These are phyloP conservation scores for Protostelium mycophagum DNA, from an alignment of 78 protist genomes.

Conservation along the genomic window DNA sequence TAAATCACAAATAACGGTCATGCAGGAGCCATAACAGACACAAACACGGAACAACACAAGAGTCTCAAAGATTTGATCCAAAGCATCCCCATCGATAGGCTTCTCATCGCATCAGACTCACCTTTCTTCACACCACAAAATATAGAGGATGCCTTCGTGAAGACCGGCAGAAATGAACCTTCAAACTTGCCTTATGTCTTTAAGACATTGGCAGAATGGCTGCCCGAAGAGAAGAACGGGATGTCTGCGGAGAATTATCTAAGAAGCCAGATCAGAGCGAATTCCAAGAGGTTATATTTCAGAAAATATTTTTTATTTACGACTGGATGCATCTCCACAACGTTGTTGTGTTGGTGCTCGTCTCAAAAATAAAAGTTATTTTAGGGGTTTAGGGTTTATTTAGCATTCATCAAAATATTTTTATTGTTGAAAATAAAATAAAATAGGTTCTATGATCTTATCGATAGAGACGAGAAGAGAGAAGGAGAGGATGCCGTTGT, in stretches of 20 bases:
- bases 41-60: background rate
- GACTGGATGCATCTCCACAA: too few relatives aligned
- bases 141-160: background rate
- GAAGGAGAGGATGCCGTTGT: background rate
- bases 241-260: background rate
- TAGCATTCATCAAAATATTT: too few relatives aligned
- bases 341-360: too few relatives aligned
- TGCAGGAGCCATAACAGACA: background rate
- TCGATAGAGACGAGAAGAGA: background rate
- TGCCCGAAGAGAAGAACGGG: background rate
- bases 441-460: background rate
- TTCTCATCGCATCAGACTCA: background rate
- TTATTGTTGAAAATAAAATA: background rate
- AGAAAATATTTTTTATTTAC: too few relatives aligned
- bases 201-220: background rate
- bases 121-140: background rate
- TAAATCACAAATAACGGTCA: too few relatives aligned
- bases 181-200: background rate
- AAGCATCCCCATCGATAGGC: background rate
- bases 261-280: background rate
- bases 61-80: background rate
- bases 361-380: too few relatives aligned
- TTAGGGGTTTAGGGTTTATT: too few relatives aligned
- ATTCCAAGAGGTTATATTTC: too few relatives aligned
- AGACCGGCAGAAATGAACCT: background rate